Evolutionary conservation across 2,329 filamentous ascomycete species (phyloP), one percentile per base, ranked within the genome.

Genomic region (Exophiala mesophila): DNA sequence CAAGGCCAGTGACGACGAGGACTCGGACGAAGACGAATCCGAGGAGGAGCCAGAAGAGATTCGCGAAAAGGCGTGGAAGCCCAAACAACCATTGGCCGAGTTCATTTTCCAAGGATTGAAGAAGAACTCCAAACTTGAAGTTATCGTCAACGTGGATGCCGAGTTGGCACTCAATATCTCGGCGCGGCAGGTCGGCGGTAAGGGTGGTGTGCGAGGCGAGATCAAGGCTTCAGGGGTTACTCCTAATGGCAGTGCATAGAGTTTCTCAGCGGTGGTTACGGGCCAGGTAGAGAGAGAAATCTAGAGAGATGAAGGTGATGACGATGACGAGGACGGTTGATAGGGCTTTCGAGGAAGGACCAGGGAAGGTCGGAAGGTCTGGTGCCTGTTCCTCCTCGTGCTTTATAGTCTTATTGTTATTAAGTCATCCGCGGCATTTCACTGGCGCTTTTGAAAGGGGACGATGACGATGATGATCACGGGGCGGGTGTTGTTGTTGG

Each of bases 41-140:
- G 77, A 85, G 31, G 88, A 95, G 24, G 88, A 94, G 56, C 84
- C 84, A 41, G 86, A 95, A 66, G 89, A 96, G 70, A 76, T 82
- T 59, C 77, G 89, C 52, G 85, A 94, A 69, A 88, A 92, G 76
- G 73, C 92, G 46, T 96, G 88, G 88, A 95, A 94, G 76, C 77
- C 88, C 35, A 85, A 86, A 56, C 80, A 75, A 52, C 73, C 82
- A 20, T 78, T 98, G 47, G 89, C 88, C 47, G 92, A 98, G 72
- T 83, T 87, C 8, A 85, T 83, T 21, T 70, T 98, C 63, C 84
- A 78, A 65, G 86, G 76, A 46, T 78, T 94, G 56, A 90, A 90
- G 80, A 88, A 90, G 71, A 84, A 80, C 45, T 78, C 79, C 59
- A 95, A 95, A 74, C 80, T 98, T 54, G 92, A 98, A 74, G 82